Base-by-base conservation (phyloP, 164 flowering plant genomes). In the Aristolochia contorta region DNA sequence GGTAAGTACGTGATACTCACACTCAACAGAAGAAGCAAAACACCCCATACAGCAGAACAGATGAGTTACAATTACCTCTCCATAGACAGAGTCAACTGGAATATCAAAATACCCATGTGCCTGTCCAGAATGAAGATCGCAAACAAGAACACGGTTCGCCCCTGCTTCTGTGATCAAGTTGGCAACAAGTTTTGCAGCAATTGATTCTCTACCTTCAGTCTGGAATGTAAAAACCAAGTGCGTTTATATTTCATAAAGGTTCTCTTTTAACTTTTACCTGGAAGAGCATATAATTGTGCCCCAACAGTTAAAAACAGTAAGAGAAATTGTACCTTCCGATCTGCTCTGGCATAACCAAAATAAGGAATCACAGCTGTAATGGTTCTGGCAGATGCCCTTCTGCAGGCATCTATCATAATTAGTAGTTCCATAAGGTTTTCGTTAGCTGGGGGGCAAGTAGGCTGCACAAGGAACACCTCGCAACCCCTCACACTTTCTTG, bases 291-390 rank as follows among this genome's bases (percentile, higher is more conserved):
- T 21, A 18, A 22, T 22, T 10, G 30, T 3, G 52, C 5, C 8
- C 4, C 27, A 23, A 20, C 3, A 24, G 6, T 10, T 53, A 53
- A 12, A 53, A 16, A 53, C 12, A 53, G 19, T 49, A 4, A 49
- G 16, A 32, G 16, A 32, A 20, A 27, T 12, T 23, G 1, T 75
- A 78, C 97, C 97, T 91, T 89, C 56, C 96, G 69, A 71, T 91
- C 98, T 62, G 95, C 96, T 65, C 98, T 78, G 27, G 93, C 92
- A 80, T 91, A 91, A 59, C 98, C 96, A 79, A 91, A 91, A 74
- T 89, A 91, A 24, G 98, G 98, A 75, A 89, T 85, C 6, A 91
- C 98, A 16, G 95, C 96, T 57, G 96, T 89, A 58, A 91, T 80
- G 59, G 60, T 86, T 60, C 80, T 85, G 62, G 98, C 96, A 5